A percentile compares a stretch with the other conserved stretches of the same genome.
phyloP scores from a whole-genome alignment of 1,284 basidiomycete genomes.

The Fistulina hepatica region DNA sequence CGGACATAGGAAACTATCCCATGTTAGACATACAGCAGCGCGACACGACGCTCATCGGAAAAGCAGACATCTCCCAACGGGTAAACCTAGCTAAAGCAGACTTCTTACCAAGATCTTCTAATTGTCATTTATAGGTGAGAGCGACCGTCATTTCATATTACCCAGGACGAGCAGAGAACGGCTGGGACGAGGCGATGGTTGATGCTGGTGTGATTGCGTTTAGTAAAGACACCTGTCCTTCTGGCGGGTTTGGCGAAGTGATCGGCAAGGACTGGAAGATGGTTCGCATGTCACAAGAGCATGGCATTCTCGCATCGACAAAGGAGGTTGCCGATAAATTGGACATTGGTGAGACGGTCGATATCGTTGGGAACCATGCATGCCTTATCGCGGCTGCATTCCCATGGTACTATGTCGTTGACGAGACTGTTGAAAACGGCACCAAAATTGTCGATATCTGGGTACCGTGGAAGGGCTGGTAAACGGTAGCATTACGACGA shows the following conservation, averaged over 20 bases:
- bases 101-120: no score
- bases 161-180: constrained; percentile 48
- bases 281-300: constrained; percentile 69
- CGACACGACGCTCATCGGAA: constrained; percentile 56
- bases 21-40: constrained; percentile 79
- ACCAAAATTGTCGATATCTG: constrained; percentile 70
- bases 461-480: constrained; percentile 91
- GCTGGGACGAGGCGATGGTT: constrained; percentile 60
- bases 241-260: constrained; percentile 61
- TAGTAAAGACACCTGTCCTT: constrained; percentile 74
- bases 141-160: constrained; percentile 72
- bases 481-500: constrained; percentile 7
- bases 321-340: constrained; percentile 26
- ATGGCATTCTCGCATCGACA: constrained; percentile 54
- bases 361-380: constrained; percentile 67
- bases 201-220: constrained; percentile 79
- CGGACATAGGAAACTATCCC: constrained; percentile 61
- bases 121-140: no score
- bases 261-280: constrained; percentile 63
- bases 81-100: no score
- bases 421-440: constrained; percentile 37
- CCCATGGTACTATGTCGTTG: constrained; percentile 77
- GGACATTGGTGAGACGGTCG: constrained; percentile 48
- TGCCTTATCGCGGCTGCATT: constrained; percentile 70
- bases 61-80: constrained; percentile 50